phyloP scores from a whole-genome alignment of 371 early-diverging fungal genomes.

The Syncephalastrum racemosum region DNA sequence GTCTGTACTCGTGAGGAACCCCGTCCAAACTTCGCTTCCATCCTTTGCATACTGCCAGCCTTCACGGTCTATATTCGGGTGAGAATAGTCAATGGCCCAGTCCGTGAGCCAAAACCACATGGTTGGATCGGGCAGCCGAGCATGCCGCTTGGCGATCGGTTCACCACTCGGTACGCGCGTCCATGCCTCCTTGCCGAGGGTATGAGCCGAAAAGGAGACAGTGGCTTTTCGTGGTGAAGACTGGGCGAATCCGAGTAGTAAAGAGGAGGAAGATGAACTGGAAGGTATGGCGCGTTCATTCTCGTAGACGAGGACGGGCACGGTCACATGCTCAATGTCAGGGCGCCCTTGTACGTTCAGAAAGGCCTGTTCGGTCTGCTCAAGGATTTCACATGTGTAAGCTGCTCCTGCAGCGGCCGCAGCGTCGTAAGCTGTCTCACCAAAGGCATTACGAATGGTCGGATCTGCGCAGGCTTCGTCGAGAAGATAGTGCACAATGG shows the following conservation, averaged over 20 bases:
- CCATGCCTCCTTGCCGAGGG: conserved; percentile 56
- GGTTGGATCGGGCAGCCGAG: conserved; percentile 43
- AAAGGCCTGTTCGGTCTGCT: conserved; percentile 19
- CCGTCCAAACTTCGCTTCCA: conserved; percentile 49
- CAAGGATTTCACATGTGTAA: conserved; percentile 66
- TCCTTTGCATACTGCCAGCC: conserved; percentile 72
- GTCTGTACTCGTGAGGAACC: too few species aligned
- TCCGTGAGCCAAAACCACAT: conserved; percentile 83
- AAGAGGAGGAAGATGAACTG: conserved; percentile 20
- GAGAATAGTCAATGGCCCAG: conserved; percentile 71
- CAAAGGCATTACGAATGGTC: conserved; percentile 59
- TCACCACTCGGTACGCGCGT: conserved; percentile 51
- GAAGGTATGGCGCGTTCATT: conserved; percentile 57
- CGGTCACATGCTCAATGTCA: conserved; percentile 48
- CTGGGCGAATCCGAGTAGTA: conserved; percentile 22
- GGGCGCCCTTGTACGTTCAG: too few species aligned
- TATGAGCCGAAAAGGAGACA: conserved; percentile 34
- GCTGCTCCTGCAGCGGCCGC: conserved; percentile 63
- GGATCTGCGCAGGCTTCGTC: conserved; percentile 61
- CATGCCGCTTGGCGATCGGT: conserved; percentile 51
- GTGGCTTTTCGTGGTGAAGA: conserved; percentile 25
- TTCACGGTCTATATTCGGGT: conserved; percentile 55
- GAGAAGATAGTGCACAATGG: conserved; percentile 66
- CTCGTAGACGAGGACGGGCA: conserved; percentile 63
- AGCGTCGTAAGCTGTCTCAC: conserved; percentile 81